phyloP scores from a whole-genome alignment of 805 yeast species.

The Zygosaccharomyces siamensis region DNA sequence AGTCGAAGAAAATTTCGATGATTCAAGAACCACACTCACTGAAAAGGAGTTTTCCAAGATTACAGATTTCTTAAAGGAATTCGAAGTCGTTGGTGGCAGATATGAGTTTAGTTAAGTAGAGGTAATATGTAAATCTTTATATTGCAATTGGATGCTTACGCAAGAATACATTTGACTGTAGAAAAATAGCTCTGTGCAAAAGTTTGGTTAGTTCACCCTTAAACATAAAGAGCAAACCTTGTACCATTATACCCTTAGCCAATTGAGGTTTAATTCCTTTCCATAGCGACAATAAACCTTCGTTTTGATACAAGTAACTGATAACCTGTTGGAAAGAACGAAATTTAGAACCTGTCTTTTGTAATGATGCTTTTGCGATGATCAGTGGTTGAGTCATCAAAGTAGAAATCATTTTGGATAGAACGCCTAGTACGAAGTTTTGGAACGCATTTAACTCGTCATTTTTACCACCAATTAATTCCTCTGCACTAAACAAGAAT shows the following conservation, averaged over 20 bases:
- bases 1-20: slow-evolving; percentile 55
- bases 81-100: slow-evolving; percentile 54
- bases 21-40: slow-evolving; percentile 39
- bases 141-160: slow-evolving; percentile 42
- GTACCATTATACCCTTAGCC: slow-evolving; percentile 75
- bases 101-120: slow-evolving; percentile 31
- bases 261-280: slow-evolving; percentile 80
- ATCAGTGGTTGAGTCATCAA: slow-evolving; percentile 78
- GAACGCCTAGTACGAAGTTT: slow-evolving; percentile 68
- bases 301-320: slow-evolving; percentile 53
- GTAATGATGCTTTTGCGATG: slow-evolving; percentile 78
- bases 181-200: slow-evolving; percentile 21
- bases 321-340: slow-evolving; percentile 61
- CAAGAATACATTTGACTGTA: slow-evolving; percentile 6
- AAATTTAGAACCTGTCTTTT: slow-evolving; percentile 46
- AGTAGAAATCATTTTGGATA: slow-evolving; percentile 62
- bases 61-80: slow-evolving; percentile 40
- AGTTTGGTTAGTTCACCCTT: slow-evolving; percentile 55
- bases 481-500: slow-evolving; percentile 40
- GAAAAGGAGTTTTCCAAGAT: slow-evolving; percentile 56
- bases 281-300: slow-evolving; percentile 63
- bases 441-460: slow-evolving; percentile 51
- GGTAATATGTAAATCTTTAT: no score
- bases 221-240: slow-evolving; percentile 77
- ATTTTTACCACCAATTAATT: slow-evolving; percentile 20